Evolutionary conservation across 2,329 filamentous ascomycete genomes (phyloP), one percentile per base, ranked within the genome.

Genomic region (Hypoxylon sp.): DNA sequence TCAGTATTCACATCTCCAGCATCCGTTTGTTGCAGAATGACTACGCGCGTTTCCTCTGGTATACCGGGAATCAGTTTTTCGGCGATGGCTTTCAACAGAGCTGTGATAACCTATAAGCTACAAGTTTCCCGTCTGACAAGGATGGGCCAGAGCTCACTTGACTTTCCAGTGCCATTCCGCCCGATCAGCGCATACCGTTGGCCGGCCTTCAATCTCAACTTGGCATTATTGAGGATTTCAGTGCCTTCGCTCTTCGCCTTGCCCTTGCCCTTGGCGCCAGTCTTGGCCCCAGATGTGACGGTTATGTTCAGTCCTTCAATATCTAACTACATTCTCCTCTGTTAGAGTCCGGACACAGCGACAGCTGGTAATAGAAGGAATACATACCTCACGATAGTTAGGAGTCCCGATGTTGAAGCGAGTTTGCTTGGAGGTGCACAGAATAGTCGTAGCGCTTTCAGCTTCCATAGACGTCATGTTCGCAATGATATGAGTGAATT

Each of bases 141-240:
- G 6, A 11, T 46, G 11, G 21, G 29, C 16, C 12, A 7, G 21
- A 12, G 74, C 84, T 77, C 78, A 90, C 89, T 95, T 3, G 91
- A 94, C 75, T 96, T 96, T 5, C 93, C 93, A 1, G 89, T 91
- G 0, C 93, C 93, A 78, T 96, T 96, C 5, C 91, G 85, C 0
- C 93, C 93, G 19, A 95, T 83, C 1, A 96, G 81, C 0, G 92
- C 92, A 81, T 96, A 96, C 65, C 91, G 85, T 47, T 88, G 83
- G 0, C 91, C 90, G 52, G 89, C 87, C 69, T 95, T 92, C 2
- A 96, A 80, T 23, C 89, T 87, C 34, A 96, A 79, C 61, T 88
- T 89, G 1, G 90, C 91, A 75, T 91, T 87, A 8, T 82, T 82
- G 2, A 96, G 82, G 5, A 96, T 86, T 75, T 96, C 92, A n/a